Evolutionary conservation across 1,139 yeast genomes (phyloP).

Genomic region (Geotrichum australiense): DNA sequence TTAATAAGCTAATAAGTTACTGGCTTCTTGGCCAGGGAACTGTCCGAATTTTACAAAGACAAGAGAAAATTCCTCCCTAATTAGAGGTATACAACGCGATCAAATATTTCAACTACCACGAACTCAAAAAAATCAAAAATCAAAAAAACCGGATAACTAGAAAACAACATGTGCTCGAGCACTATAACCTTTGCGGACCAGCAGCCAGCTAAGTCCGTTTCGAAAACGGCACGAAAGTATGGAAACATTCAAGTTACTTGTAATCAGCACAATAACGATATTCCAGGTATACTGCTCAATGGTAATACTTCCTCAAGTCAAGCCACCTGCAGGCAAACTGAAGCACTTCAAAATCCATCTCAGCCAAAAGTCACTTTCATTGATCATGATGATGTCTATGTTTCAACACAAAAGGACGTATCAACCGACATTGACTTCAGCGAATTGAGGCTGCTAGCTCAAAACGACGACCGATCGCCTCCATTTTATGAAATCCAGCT

Average conservation of each 20-base stretch:
- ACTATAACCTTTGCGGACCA: slow-evolving; percentile 19
- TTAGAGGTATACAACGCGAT: slow-evolving; percentile 10
- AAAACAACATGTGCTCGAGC: slow-evolving; percentile 26
- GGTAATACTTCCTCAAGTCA: no score
- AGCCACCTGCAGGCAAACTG: no score
- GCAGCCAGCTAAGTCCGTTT: neutral
- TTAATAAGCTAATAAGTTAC: no score
- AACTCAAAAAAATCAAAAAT: slow-evolving; percentile 21
- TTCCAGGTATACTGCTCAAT: no score
- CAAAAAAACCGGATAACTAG: neutral
- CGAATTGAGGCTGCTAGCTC: slow-evolving; percentile 7
- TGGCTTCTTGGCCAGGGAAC: slow-evolving; percentile 18
- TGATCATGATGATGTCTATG: no score
- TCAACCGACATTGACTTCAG: no score
- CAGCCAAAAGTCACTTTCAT: no score
- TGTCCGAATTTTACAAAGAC: slow-evolving; percentile 11
- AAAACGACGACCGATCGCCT: neutral
- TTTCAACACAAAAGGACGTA: no score
- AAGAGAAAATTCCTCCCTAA: slow-evolving; percentile 17
- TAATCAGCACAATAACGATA: no score
- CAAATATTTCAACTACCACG: slow-evolving; percentile 19
- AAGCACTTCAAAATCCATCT: no score
- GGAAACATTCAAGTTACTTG: no score
- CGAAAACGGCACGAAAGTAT: no score
- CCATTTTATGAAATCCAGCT: neutral